Base-by-base conservation (phyloP, 1,139 yeast species). In the Candida neerlandica region DNA sequence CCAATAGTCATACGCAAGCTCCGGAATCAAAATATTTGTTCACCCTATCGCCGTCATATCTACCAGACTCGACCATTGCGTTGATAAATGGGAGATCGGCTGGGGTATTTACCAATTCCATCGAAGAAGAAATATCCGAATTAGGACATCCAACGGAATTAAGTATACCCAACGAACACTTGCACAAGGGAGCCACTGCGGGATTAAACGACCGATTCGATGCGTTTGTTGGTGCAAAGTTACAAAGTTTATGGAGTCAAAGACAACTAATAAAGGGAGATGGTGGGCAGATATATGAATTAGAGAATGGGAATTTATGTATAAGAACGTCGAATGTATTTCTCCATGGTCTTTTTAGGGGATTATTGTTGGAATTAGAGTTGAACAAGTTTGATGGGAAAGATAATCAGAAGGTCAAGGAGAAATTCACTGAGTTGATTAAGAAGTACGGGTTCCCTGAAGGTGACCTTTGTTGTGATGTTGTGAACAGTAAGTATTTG, bases 241-340 rank as follows among this genome's bases (percentile, higher is more conserved):
- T 89, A 48, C 89, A 84, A 60, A 82, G 90, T 56, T 65, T 86
- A 48, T 89, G 96, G 96, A 70, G 76, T 0, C 76, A 82, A 48
- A 73, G 89, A 51, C 96, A 89, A 64, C 73, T 81, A n/a, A 77
- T 88, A 42, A 80, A 82, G 55, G 96, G 95, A 2, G 94, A 87
- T 54, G 94, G 94, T 4, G 89, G 89, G 0, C 80, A 80, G 48
- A 79, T 82, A 2, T 87, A 85, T 59, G 73, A 76, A 52, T 58
- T 81, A 15, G 81, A 76, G 50, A 78, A 77, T 54, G 78, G 78
- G 2, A 73, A 74, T 46, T 61, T 77, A 52, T 63, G 64, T 9
- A 73, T 77, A n/a, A 70, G 89, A 47, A 80, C 91, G 0, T 84
- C 88, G 27, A 89, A 89, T 58, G 82, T 88, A 46, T 82, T 84